Conservation (phyloP, 1,284 basidiomycete species). For the Inonotus obliquus region DNA sequence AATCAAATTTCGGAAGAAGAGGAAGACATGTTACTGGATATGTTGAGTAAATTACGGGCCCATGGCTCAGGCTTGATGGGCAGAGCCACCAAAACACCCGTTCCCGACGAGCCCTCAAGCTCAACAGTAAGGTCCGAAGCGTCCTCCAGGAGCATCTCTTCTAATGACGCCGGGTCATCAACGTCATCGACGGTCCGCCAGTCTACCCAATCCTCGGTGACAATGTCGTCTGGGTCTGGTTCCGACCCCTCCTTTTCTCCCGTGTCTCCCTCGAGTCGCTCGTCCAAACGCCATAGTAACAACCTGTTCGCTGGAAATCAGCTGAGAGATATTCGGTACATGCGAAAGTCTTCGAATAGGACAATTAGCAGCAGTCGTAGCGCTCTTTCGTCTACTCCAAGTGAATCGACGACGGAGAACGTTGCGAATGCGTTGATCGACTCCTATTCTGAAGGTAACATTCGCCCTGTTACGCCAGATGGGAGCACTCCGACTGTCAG, state of each 20-base stretch:
- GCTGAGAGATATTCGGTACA: slow-evolving; percentile 65
- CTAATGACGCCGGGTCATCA: slow-evolving; percentile 7
- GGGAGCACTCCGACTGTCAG: slow-evolving; percentile 33
- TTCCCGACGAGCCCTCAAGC: background rate
- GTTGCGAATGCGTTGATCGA: slow-evolving; percentile 40
- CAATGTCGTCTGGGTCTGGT: slow-evolving; percentile 9
- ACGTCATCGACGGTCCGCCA: slow-evolving; percentile 15
- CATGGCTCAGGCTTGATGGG: slow-evolving; percentile 23
- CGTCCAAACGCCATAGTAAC: slow-evolving; percentile 71
- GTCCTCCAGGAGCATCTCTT: slow-evolving; percentile 6
- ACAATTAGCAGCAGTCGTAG: slow-evolving; percentile 43
- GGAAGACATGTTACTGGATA: slow-evolving; percentile 76
- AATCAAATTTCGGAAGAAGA: slow-evolving; percentile 73
- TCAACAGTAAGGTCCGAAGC: slow-evolving; percentile 5
- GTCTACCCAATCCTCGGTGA: slow-evolving; percentile 14
- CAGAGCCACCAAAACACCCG: background rate
- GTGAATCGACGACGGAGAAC: slow-evolving; percentile 40
- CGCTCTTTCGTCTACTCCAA: slow-evolving; percentile 46
- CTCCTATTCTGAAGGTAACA: slow-evolving; percentile 38
- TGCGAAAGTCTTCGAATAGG: slow-evolving; percentile 45
- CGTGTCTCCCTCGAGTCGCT: slow-evolving; percentile 26
- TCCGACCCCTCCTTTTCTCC: slow-evolving; percentile 9
- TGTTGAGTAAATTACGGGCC: slow-evolving; percentile 54
- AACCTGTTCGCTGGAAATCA: slow-evolving; percentile 78
- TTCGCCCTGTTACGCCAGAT: slow-evolving; percentile 50